Evolutionary conservation across 2,329 filamentous ascomycete species (phyloP), one percentile per base, ranked within the genome.

Genomic region (Xylariaceae sp.): DNA sequence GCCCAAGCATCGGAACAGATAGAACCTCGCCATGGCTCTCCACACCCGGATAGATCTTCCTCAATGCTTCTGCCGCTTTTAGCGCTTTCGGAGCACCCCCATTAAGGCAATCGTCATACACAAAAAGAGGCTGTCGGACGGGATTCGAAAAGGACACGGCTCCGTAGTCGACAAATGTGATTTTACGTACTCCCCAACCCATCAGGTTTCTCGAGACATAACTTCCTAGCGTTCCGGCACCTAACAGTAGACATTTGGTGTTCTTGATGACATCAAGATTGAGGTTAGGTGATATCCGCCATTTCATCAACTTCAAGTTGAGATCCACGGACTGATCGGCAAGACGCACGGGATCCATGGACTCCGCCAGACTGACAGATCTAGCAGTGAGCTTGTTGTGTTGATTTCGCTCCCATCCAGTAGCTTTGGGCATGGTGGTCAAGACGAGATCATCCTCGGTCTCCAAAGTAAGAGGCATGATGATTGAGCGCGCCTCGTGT

Each of bases 271-370:
- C 82, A 31, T 97, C 91, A 10, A 99, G 81, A 66, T 97, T 82
- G 39, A 99, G 80, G 46, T 86, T 86, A 0, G 94, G 94, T 7
- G 91, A 90, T 63, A 99, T 90, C 38, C 94, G 86, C 94, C 94
- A 99, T 73, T 97, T 99, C 86, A 99, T 99, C 52, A 99, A 80
- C 72, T 97, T 97, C 54, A 97, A 78, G 65, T 99, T 99, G 53
- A 99, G 79, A 65, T 99, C 94, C 10, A 97, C 93, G 1, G 92
- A 91, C 68, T 96, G 91, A 66, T 97, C 92, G 18, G 94, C 94
- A 16, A 97, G 77, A 64, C 86, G 86, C 33, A 81, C 77, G 6
- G 94, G 93, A 66, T 99, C 92, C 88, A 99, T 93, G 63, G 96
- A 96, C 63, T 94, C 90, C 17, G 88, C 88, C 9, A 99, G 78